phyloP scores from a whole-genome alignment of 768 basidiomycete species.

The Rhizopogon vesiculosus region DNA sequence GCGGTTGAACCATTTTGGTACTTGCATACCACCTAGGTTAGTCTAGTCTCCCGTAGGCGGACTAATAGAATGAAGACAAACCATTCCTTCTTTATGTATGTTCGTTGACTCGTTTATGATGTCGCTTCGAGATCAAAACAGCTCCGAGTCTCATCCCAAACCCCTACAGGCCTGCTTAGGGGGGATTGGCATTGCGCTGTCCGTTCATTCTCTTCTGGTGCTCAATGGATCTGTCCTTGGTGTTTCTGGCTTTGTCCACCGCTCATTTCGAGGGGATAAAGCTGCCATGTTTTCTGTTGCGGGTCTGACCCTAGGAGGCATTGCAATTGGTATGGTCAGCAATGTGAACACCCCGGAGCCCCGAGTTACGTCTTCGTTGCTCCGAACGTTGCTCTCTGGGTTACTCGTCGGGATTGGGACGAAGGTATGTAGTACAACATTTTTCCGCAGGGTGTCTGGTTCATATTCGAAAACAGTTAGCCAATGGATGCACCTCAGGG shows the following conservation, averaged over 20 bases:
- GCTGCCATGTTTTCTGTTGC: constrained; percentile 38
- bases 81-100: too few species aligned
- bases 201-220: constrained; percentile 47
- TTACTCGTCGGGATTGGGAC: constrained; percentile 55
- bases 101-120: background rate
- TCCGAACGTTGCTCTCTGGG: constrained; percentile 40
- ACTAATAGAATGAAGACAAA: too few species aligned
- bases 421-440: constrained; percentile 33
- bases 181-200: constrained; percentile 46
- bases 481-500: constrained; percentile 67
- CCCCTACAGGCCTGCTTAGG: constrained; percentile 53
- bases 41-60: too few species aligned
- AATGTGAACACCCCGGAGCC: constrained; percentile 30
- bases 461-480: constrained; percentile 31
- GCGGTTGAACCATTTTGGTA: too few species aligned
- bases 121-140: background rate
- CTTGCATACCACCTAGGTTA: too few species aligned
- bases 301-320: constrained; percentile 49
- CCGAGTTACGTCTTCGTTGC: constrained; percentile 13
- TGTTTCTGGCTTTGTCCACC: constrained; percentile 57
- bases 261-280: constrained; percentile 37
- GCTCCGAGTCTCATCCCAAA: constrained; percentile 22
- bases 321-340: constrained; percentile 31
- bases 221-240: constrained; percentile 56
- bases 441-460: background rate